Conservation (phyloP, 2,329 filamentous ascomycete species). For the Dendryphion nanum region DNA sequence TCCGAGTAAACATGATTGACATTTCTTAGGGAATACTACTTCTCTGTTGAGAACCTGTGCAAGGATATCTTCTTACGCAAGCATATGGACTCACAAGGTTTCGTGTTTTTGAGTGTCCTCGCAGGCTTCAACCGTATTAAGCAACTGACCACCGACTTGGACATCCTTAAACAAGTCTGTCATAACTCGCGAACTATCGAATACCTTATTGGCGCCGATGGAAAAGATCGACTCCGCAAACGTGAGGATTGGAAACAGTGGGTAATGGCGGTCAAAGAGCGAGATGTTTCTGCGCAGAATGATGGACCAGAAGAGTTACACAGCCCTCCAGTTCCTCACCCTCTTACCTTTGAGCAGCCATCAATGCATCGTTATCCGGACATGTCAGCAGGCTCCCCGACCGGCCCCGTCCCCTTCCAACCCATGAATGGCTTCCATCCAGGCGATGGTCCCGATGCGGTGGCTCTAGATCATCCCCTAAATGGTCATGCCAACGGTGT, state of each 20-base stretch:
- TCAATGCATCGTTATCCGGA: constrained; percentile 28
- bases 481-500: constrained; percentile 12
- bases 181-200: constrained; percentile 72
- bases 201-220: constrained; percentile 71
- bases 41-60: constrained; percentile 91
- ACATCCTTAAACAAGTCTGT: constrained; percentile 73
- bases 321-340: constrained; percentile 40
- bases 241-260: constrained; percentile 77
- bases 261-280: constrained; percentile 68
- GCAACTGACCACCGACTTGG: constrained; percentile 67
- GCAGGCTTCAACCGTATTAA: constrained; percentile 84
- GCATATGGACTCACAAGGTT: constrained; percentile 95
- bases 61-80: constrained; percentile 87
- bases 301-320: constrained; percentile 60
- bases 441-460: constrained; percentile 13
- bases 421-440: constrained; percentile 30
- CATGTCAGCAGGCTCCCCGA: constrained; percentile 19
- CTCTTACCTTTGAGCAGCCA: constrained; percentile 33
- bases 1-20: background rate
- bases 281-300: constrained; percentile 71
- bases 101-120: constrained; percentile 77
- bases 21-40: constrained; percentile 84
- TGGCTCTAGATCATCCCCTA: background rate
- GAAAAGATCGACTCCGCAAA: constrained; percentile 73
- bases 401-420: constrained; percentile 16